These are phyloP conservation scores for Brasilioporus rufonigricans DNA, from an alignment of 768 basidiomycete species.

Conservation along the genomic window DNA sequence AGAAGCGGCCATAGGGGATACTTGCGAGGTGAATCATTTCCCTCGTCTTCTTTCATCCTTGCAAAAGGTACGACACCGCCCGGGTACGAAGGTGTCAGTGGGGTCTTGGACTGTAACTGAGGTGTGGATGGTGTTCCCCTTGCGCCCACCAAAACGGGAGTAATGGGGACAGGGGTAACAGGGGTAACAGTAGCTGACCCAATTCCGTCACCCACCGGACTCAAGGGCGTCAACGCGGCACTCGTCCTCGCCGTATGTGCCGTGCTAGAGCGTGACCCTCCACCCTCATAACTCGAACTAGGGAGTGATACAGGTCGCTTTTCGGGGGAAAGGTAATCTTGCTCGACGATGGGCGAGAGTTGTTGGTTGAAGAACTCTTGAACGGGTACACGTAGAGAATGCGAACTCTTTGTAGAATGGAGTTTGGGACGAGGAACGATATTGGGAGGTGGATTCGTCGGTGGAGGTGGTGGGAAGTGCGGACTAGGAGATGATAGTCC, in stretches of 20 bases:
- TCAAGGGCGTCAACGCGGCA: constrained; percentile 28
- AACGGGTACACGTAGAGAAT: constrained; percentile 41
- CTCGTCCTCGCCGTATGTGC: constrained; percentile 36
- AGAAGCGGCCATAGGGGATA: constrained; percentile 7
- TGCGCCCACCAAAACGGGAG: constrained; percentile 20
- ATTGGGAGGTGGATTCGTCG: constrained; percentile 29
- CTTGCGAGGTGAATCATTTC: constrained; percentile 41
- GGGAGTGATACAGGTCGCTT: constrained; percentile 36
- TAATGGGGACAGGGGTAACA: constrained; percentile 28
- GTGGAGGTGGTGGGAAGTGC: constrained; percentile 35
- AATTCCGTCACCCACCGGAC: constrained; percentile 16
- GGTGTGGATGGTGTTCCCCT: constrained; percentile 13
- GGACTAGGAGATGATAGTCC: constrained; percentile 28
- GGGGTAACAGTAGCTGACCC: constrained; percentile 28
- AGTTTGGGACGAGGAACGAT: constrained; percentile 31
- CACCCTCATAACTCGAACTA: constrained; percentile 24
- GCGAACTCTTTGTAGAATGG: constrained; percentile 36
- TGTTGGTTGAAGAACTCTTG: constrained; percentile 35
- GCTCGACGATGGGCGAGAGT: constrained; percentile 66
- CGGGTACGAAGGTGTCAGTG: constrained; percentile 20
- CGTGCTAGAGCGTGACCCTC: constrained; percentile 25
- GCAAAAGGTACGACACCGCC: constrained; percentile 24
- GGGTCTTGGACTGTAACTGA: constrained; percentile 20
- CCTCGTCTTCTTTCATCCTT: constrained; percentile 29
- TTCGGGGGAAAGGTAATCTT: constrained; percentile 58